Base-by-base conservation (phyloP, 305 asterid genomes). In the Ilex paraguariensis region DNA sequence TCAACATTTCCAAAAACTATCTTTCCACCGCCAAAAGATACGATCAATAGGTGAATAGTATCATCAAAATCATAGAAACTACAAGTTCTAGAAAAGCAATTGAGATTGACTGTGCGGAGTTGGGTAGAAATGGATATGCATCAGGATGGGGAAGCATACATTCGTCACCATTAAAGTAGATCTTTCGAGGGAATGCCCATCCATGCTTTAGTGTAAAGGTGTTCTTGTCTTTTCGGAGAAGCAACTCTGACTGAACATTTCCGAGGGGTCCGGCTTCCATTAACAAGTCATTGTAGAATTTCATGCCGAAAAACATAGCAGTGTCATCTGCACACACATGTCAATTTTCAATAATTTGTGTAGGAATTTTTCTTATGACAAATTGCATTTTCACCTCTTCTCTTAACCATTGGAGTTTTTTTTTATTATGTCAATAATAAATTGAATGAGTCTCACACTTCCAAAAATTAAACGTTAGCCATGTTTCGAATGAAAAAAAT, bases 191-290 rank as follows among this genome's bases (percentile, higher is more conserved):
- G 59, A 84, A 84, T 1, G 87, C 88, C 92, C 92, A 87, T 11
- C 95, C 92, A 3, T 83, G 82, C 58, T 73, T 82, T 12, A 87
- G 50, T 7, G 87, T 71, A 45, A 84, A 87, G 31, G 72, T 65
- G 2, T 77, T 70, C 77, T 74, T 79, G 58, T 87, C 87, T 66
- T 82, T 87, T 79, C 73, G 75, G 52, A 87, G 51, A 1, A 87
- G 84, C 16, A 84, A 59, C 75, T 87, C 92, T 0, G 87, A 70
- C 71, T 87, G 95, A 62, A 87, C 91, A 73, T 87, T 81, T 36
- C 95, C 95, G 21, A 7, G 51, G 2, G 82, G 78, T 63, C 95
- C 95, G 3, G 95, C 95, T 73, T 84, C 95, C 89, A 81, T 84
- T 5, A 87, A 76, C 66, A 87, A 75, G 65, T 87, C 95, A 54